A percentile compares a stretch with the other conserved stretches of the same genome.
Conservation (phyloP, 768 basidiomycete genomes). For the Mycena galopus region DNA sequence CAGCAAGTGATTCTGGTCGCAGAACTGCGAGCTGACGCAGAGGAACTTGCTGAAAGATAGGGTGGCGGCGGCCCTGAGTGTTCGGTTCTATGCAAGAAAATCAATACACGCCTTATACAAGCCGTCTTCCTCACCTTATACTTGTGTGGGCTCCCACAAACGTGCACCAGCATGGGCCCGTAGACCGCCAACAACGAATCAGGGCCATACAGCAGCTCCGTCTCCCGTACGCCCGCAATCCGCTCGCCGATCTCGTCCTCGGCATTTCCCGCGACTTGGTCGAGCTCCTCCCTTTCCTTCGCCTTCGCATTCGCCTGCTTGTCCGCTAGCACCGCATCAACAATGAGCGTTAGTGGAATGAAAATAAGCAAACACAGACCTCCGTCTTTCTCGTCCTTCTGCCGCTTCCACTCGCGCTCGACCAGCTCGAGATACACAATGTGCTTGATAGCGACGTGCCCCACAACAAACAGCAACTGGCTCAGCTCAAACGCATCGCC, state of each 20-base stretch:
- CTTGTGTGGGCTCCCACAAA: constrained; percentile 90
- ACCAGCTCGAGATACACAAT: constrained; percentile 96
- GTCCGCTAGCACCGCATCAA: constrained; percentile 58
- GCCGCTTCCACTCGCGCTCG: constrained; percentile 95
- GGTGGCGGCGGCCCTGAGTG: constrained; percentile 87
- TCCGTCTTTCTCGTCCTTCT: constrained; percentile 90
- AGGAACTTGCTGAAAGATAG: constrained; percentile 96
- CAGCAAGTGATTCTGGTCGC: constrained; percentile 88
- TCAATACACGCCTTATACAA: constrained; percentile 5
- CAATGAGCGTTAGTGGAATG: neutral
- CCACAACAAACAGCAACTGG: constrained; percentile 95
- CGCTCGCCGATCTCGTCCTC: constrained; percentile 98
- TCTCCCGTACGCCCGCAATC: constrained; percentile 86
- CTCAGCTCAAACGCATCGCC: constrained; percentile 91
- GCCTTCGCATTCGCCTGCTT: constrained; percentile 68
- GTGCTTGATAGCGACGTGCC: constrained; percentile 97
- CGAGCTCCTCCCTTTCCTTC: constrained; percentile 88
- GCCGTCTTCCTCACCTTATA: constrained; percentile 76
- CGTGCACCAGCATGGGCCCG: constrained; percentile 91
- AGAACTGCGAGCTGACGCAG: constrained; percentile 94
- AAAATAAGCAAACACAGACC: constrained; percentile 62
- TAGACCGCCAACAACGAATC: constrained; percentile 86
- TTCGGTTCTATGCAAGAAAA: constrained; percentile 72
- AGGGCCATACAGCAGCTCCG: constrained; percentile 87
- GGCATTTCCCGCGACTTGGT: constrained; percentile 96